Conservation (phyloP, 352 stramenopile species). For the Phytophthora ohioensis region DNA sequence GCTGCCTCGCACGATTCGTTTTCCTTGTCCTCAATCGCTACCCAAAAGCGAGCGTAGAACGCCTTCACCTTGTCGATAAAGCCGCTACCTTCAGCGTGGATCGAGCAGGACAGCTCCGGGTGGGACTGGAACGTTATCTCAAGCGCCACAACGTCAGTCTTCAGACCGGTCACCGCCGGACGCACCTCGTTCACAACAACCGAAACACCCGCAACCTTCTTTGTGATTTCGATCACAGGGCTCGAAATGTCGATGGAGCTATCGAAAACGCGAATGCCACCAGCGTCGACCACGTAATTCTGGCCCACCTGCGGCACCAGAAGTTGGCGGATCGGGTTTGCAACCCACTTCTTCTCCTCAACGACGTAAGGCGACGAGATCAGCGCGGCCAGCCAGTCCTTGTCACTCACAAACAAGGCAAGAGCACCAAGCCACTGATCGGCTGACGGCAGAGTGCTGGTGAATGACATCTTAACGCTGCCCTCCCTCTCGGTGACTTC, state of each 20-base stretch:
- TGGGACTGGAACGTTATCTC: conserved; percentile 69
- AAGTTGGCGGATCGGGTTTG: no score
- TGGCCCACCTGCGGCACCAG: conserved; percentile 29
- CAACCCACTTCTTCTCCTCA: no score
- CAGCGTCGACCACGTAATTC: conserved; percentile 45
- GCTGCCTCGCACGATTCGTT: conserved; percentile 63
- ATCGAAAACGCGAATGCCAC: conserved; percentile 51
- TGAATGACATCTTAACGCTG: no score
- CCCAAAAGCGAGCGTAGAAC: conserved; percentile 84
- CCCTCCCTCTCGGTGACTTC: no score
- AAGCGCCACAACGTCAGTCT: conserved; percentile 52
- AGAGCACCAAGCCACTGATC: no score
- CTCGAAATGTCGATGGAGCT: conserved; percentile 39
- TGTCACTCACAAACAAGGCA: no score
- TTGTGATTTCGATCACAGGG: conserved; percentile 64
- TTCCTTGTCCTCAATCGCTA: conserved; percentile 67
- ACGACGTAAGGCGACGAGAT: no score
- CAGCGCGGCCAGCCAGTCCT: no score
- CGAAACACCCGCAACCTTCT: conserved; percentile 44
- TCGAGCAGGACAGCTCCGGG: conserved; percentile 53
- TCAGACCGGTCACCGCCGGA: conserved; percentile 60
- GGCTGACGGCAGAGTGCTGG: no score
- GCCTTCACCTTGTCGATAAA: conserved; percentile 69
- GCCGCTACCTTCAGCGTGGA: conserved; percentile 55
- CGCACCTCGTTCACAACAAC: conserved; percentile 67